Conservation (phyloP, 192 early-diverging fungal species). For the Backusella sp. region DNA sequence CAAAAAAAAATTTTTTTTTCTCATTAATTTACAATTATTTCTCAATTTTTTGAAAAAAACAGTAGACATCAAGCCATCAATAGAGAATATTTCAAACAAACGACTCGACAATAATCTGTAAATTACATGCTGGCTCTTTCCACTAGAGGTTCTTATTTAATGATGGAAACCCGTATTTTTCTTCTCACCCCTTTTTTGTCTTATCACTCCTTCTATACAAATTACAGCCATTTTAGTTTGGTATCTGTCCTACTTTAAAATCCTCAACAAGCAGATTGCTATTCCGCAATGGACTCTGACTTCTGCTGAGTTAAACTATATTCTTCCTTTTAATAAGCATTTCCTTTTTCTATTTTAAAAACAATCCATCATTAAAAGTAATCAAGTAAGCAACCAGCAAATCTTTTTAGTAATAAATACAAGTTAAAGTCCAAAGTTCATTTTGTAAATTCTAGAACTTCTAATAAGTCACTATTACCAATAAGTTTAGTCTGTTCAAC, state of each 20-base stretch:
- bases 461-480: too few relatives aligned
- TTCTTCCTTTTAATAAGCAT: background rate
- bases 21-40: too few relatives aligned
- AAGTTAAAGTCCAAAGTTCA: background rate
- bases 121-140: too few relatives aligned
- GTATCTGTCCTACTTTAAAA: background rate
- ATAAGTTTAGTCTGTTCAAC: too few relatives aligned
- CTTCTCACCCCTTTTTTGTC: background rate
- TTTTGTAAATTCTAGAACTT: too few relatives aligned
- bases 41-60: too few relatives aligned
- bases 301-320: background rate
- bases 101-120: background rate
- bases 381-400: background rate
- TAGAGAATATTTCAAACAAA: background rate
- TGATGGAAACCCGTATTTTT: background rate
- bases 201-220: background rate
- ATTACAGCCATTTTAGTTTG: background rate
- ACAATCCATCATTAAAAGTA: background rate
- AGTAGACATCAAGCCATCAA: background rate
- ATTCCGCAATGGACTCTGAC: background rate
- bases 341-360: background rate
- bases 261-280: background rate
- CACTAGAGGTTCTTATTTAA: background rate
- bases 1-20: too few relatives aligned
- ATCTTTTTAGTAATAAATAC: background rate